Percentiles rank a stretch among this genome's conserved stretches.
Conservation (phyloP, 2,329 filamentous ascomycete genomes). For the Dothiorella sarmentorum region DNA sequence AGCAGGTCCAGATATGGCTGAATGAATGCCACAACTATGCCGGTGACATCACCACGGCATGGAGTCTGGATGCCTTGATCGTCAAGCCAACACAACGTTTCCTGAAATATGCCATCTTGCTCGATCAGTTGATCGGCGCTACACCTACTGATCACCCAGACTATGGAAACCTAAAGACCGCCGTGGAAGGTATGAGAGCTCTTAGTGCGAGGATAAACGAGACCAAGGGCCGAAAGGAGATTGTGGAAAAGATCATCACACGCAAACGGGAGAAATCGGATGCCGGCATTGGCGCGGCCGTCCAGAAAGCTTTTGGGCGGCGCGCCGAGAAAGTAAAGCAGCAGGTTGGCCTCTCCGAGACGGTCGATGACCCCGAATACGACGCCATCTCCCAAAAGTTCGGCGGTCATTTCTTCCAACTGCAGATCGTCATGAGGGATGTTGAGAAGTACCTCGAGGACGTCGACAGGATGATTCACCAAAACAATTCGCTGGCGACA, state of each 20-base stretch:
- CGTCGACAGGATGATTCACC: conserved; percentile 72
- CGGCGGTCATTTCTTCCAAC: conserved; percentile 83
- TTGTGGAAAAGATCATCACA: conserved; percentile 81
- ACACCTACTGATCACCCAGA: conserved; percentile 85
- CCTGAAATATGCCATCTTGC: conserved; percentile 85
- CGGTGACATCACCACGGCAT: conserved; percentile 86
- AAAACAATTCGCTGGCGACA: conserved; percentile 74
- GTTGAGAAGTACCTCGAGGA: conserved; percentile 91
- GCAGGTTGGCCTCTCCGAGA: conserved; percentile 60
- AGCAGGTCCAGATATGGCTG: conserved; percentile 70
- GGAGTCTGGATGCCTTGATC: conserved; percentile 92
- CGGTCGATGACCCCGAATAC: conserved; percentile 76
- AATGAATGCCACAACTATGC: conserved; percentile 90
- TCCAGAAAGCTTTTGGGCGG: conserved; percentile 82
- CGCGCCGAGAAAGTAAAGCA: conserved; percentile 80
- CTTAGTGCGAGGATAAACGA: conserved; percentile 77
- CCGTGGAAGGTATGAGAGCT: conserved; percentile 65
- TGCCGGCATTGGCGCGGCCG: conserved; percentile 52
- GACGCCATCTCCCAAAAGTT: conserved; percentile 80
- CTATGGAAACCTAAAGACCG: conserved; percentile 63
- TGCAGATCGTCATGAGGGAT: conserved; percentile 89
- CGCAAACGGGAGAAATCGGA: conserved; percentile 87
- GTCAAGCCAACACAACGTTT: conserved; percentile 96
- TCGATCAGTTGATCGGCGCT: conserved; percentile 73
- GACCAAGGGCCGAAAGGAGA: conserved; percentile 88